Base-by-base conservation (phyloP, 495 filamentous ascomycete species). In the Chaetomium fimeti region DNA sequence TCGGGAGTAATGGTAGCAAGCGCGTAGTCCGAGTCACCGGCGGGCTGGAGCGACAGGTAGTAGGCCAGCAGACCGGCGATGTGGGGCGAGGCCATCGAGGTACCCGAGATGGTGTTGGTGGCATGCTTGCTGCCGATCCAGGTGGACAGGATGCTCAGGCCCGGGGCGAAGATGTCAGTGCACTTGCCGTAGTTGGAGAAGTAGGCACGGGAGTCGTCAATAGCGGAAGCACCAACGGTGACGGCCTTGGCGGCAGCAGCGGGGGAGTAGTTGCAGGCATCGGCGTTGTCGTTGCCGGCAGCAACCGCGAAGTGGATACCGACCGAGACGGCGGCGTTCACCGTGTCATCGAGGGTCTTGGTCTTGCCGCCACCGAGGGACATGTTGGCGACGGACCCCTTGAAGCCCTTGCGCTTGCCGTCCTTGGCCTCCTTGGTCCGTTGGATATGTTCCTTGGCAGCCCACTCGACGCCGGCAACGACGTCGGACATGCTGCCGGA, bases 181-280 rank as follows among this genome's bases (percentile, higher is more conserved):
- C 95, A 99, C 85, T 92, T 93, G 76, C 95, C 95, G 79, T 88
- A 98, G 88, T 99, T 99, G 86, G 95, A 98, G 88, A 99, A 99
- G 86, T 98, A 99, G 67, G 95, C 95, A 78, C 95, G 93, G 84
- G 92, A 91, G 77, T 99, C 95, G 68, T 84, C 84, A 38, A 99
- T 84, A 63, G 90, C 96, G 22, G 92, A 96, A 66, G 95, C 95
- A 75, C 93, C 95, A 64, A 99, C 95, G 55, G 95, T 99, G 71
- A 99, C 88, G 61, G 95, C 93, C 75, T 93, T 91, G 69, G 87
- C 85, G 66, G 95, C 91, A 57, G 93, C 89, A 68, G 95, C 95
- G 32, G 95, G 95, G n/a, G 95, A 99, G 85, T 98, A 99, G 81
- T 92, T 93, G 89, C 95, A 99, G 58, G 95, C 95, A 80, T 99